phyloP scores from a whole-genome alignment of 805 yeast genomes.

The fission yeast (Schizosaccharomyces pombe) region DNA sequence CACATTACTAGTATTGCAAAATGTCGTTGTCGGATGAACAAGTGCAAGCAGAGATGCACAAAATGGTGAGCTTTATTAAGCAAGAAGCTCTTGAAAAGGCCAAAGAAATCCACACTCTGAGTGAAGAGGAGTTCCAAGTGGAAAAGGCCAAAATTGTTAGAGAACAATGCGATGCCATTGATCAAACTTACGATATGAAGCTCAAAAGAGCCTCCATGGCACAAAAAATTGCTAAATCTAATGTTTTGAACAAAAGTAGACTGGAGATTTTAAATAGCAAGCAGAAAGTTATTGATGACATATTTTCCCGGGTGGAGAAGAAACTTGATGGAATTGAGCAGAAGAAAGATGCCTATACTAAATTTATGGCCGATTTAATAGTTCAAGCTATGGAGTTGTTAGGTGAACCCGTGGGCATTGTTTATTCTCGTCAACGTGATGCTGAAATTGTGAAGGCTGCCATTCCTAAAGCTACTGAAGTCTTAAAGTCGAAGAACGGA shows the following conservation, averaged over 20 bases:
- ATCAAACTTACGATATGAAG: conserved; percentile 51
- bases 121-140: conserved; percentile 95
- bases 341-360: conserved; percentile 36
- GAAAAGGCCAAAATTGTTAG: conserved; percentile 91
- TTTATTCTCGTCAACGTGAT: conserved; percentile 47
- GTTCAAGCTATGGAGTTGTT: conserved; percentile 27
- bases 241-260: conserved; percentile 86
- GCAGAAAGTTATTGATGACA: conserved; percentile 51
- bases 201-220: conserved; percentile 77
- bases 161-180: conserved; percentile 73
- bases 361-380: conserved; percentile 50
- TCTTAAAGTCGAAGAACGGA: conserved; percentile 39
- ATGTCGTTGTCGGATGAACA: conserved; percentile 4
- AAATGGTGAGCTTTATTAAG: conserved; percentile 95
- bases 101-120: conserved; percentile 80
- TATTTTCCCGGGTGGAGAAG: conserved; percentile 45
- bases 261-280: conserved; percentile 70
- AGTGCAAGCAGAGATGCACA: conserved; percentile 81
- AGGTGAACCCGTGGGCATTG: conserved; percentile 40
- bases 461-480: conserved; percentile 33
- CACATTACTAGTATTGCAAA: neutral
- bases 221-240: conserved; percentile 87
- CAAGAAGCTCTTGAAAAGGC: conserved; percentile 99
- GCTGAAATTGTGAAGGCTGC: conserved; percentile 37
- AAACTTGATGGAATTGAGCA: conserved; percentile 36